phyloP scores from a whole-genome alignment of 2,329 filamentous ascomycete species.

The Trichothecium roseum region DNA sequence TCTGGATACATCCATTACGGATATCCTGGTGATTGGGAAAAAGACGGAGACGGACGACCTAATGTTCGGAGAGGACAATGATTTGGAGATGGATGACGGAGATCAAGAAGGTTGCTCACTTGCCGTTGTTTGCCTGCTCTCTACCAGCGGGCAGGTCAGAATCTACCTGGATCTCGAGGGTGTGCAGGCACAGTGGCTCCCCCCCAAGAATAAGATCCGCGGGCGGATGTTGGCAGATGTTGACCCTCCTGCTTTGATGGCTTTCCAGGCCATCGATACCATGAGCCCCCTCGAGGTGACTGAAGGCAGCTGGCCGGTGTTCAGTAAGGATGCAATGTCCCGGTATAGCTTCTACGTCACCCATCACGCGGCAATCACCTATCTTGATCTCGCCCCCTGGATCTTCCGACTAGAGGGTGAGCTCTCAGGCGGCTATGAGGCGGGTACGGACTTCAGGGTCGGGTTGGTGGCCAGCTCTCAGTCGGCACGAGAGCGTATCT shows the following conservation, averaged over 20 bases:
- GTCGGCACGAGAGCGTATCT: constrained; percentile 46
- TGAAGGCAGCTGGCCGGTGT: constrained; percentile 51
- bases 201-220: constrained; percentile 42
- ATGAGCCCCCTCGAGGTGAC: constrained; percentile 43
- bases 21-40: constrained; percentile 53
- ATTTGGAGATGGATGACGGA: constrained; percentile 43
- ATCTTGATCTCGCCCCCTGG: constrained; percentile 51
- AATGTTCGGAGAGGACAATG: constrained; percentile 55
- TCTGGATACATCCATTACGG: constrained; percentile 44
- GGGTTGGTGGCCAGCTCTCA: constrained; percentile 49
- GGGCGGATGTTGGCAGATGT: constrained; percentile 25
- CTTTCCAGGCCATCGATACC: constrained; percentile 54
- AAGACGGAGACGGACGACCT: constrained; percentile 50
- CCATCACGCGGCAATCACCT: constrained; percentile 48
- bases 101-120: constrained; percentile 52
- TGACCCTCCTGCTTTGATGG: constrained; percentile 39
- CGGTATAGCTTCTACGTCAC: constrained; percentile 55
- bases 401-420: constrained; percentile 54
- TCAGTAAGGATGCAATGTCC: constrained; percentile 50
- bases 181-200: constrained; percentile 56
- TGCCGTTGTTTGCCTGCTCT: constrained; percentile 47
- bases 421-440: constrained; percentile 42
- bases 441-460: constrained; percentile 51
- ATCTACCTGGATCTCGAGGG: constrained; percentile 53
- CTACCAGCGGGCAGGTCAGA: constrained; percentile 49